Base-by-base conservation (phyloP, 371 early-diverging fungal species). In the Zopfochytrium polystomum region DNA sequence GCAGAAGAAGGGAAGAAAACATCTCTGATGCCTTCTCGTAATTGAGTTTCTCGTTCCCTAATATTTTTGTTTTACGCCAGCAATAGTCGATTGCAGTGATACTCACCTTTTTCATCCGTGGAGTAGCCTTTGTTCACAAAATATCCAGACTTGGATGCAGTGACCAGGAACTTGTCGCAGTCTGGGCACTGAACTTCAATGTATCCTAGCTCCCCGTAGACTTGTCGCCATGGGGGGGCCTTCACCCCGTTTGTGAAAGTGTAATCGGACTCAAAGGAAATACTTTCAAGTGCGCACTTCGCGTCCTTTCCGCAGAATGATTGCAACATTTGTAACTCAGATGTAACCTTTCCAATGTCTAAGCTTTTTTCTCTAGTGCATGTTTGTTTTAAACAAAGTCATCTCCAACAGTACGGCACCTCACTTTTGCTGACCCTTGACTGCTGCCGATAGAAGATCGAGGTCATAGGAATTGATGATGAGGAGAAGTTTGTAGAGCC, bases 181-280 rank as follows among this genome's bases (percentile, higher is more conserved):
- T 82, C 82, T 23, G 53, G 47, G 11, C 71, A 63, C 51, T 62
- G 57, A 1, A 75, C 74, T 20, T 69, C 68, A 27, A 82, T 51
- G 59, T 82, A 82, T 23, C 77, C 60, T 11, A 82, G 47, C 55
- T 82, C 82, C n/a, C 75, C 75, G 49, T 74, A 69, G 13, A 80
- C 70, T 54, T 80, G 81, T 25, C 82, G 58, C 82, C 82, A 82
- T 4, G 80, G 80, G 22, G 82, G 79, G 1, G 79, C 72, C 23
- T 73, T 73, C 67, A 32, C 69, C 0, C 82, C 82, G 60, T 79
- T 79, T 11, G 76, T 57, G 47, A 82, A 82, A n/a, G 74, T 79
- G 63, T 75, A 80, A 42, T 77, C 80, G 20, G 72, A 72, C 53
- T 77, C 76, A 78, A 78, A 80, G 27, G 69, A 59, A 50, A 80